Evolutionary conservation across 1,284 basidiomycete genomes (phyloP), one percentile per base, ranked within the genome.

Genomic region (Moesziomyces globuligerus): DNA sequence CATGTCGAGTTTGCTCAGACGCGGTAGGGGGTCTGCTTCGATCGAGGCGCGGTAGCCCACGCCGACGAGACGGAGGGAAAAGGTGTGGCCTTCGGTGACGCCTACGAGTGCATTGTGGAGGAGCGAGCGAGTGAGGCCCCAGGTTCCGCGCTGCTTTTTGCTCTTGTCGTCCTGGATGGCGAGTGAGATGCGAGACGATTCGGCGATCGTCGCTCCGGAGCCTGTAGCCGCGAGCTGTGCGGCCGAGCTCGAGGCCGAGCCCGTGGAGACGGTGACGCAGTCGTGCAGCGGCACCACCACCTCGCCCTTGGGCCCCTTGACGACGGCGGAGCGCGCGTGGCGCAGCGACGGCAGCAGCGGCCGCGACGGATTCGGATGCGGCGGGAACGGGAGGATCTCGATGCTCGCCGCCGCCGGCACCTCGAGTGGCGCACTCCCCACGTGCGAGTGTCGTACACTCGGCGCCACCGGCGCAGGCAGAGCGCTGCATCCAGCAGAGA

Each of bases 21-120:
- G 52, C 10, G 52, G 76, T 45, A 72, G 52, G 9, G 93, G 92
- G 76, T 94, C 92, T 1, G 88, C 86, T 84, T 98, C 95, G 53
- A 98, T 83, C 2, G 88, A 87, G 3, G 90, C 94, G 80, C 95
- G 87, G 84, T 94, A 98, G 2, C 95, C 95, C 38, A 98, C 94
- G 34, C 95, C 96, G 59, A 98, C 95, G 57, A 98, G 87, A 72
- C 90, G 90, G 20, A 98, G 83, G 13, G 91, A 89, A 8, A 92
- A 86, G 0, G 86, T 87, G 84, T 93, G 98, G 1, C 94, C 94
- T 65, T 90, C 87, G 1, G 91, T 90, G 84, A 98, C 94, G 47
- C 96, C 96, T 17, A 86, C 86, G 67, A 98, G 87, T 17, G 94
- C 94, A 80, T 98, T 98, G 70, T 87, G 85, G 79, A 97, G 90